Conservation (phyloP, 2,329 filamentous ascomycete species). For the Fusarium newnesense region DNA sequence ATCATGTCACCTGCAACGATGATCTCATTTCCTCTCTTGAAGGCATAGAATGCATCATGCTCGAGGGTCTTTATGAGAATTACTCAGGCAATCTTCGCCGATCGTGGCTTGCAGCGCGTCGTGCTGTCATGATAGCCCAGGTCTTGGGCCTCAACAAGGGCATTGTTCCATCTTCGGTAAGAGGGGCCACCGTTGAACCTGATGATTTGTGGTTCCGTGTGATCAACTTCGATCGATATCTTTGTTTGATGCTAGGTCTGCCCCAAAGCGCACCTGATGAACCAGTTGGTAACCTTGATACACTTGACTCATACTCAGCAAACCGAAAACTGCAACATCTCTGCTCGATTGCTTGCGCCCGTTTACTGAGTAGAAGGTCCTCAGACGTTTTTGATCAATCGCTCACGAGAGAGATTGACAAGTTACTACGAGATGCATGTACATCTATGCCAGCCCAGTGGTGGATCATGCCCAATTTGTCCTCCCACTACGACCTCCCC, state of each 20-base stretch:
- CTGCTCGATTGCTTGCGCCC: conserved; percentile 53
- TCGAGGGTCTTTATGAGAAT: conserved; percentile 58
- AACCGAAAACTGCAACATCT: conserved; percentile 58
- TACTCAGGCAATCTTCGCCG: conserved; percentile 59
- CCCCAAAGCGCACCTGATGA: conserved; percentile 54
- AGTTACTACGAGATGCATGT: conserved; percentile 57
- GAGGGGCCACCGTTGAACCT: conserved; percentile 39
- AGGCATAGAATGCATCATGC: conserved; percentile 61
- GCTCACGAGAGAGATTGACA: conserved; percentile 55
- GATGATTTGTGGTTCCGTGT: conserved; percentile 59
- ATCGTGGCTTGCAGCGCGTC: conserved; percentile 57
- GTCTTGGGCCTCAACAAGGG: conserved; percentile 51
- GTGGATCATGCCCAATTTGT: conserved; percentile 55
- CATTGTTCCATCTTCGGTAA: conserved; percentile 16
- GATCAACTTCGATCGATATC: conserved; percentile 56
- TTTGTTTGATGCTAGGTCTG: conserved; percentile 59
- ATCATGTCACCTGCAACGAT: conserved; percentile 57
- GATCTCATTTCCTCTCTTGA: conserved; percentile 57
- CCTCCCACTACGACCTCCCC: conserved; percentile 19
- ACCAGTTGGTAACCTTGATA: conserved; percentile 46
- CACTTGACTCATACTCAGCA: conserved; percentile 46
- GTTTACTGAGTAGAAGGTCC: conserved; percentile 60
- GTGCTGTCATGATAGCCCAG: conserved; percentile 58
- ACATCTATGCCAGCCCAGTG: conserved; percentile 55
- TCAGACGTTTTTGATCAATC: conserved; percentile 33